These are phyloP conservation scores for Naganishia friedmannii DNA, from an alignment of 768 basidiomycete species.

Conservation along the genomic window DNA sequence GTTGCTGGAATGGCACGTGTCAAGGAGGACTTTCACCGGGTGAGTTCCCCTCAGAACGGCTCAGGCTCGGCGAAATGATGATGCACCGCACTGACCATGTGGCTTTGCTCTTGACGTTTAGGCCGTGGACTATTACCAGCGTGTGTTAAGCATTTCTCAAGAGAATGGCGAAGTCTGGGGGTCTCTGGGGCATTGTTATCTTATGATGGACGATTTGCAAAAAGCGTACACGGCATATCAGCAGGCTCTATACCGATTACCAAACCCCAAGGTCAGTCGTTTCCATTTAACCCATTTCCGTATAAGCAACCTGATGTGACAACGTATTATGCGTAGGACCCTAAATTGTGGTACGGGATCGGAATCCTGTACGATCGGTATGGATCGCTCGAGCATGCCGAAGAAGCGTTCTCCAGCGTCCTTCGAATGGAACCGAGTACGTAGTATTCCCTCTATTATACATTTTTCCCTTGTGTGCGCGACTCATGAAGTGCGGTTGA, in stretches of 20 bases:
- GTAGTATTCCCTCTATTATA: conserved; percentile 30
- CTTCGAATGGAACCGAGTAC: conserved; percentile 94
- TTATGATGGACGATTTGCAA: conserved; percentile 98
- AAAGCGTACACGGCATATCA: conserved; percentile 98
- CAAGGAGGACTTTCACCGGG: conserved; percentile 96
- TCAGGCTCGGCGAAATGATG: not conserved
- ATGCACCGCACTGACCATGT: not conserved
- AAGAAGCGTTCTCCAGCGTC: conserved; percentile 95
- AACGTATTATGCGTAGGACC: conserved; percentile 66
- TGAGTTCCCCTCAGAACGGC: conserved; percentile 53
- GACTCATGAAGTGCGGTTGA: not conserved
- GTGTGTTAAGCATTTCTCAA: conserved; percentile 81
- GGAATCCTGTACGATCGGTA: conserved; percentile 98
- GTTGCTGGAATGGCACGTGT: conserved; percentile 95
- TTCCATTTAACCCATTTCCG: not conserved
- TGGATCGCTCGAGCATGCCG: conserved; percentile 95
- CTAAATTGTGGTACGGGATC: conserved; percentile 99
- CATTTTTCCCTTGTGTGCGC: not conserved
- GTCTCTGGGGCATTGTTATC: conserved; percentile 91
- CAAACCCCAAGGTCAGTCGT: conserved; percentile 77
- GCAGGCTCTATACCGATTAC: conserved; percentile 91
- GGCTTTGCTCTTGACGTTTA: conserved; percentile 42
- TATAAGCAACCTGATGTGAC: not conserved
- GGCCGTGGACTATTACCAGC: conserved; percentile 96
- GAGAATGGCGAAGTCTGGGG: conserved; percentile 99